These are phyloP conservation scores for Turritis glabra DNA, from an alignment of 345 rosid species.

Conservation along the genomic window DNA sequence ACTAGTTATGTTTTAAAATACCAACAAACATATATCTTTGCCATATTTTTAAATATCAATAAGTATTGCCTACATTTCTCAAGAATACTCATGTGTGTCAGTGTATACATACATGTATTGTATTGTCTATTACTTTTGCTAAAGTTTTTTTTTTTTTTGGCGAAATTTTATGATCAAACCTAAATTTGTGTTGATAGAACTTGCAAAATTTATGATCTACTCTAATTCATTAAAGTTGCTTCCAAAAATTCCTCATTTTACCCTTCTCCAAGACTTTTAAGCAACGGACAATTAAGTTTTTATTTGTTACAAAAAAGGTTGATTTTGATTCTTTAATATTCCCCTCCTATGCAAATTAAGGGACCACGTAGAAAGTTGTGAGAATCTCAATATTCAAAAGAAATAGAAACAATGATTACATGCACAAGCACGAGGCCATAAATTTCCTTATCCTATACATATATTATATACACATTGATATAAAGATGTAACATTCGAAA, in stretches of 20 bases:
- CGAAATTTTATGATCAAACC: not conserved
- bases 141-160: no score
- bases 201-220: not conserved
- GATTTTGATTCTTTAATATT: constrained; percentile 7
- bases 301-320: not conserved
- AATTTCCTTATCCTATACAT: constrained; percentile 29
- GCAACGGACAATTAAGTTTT: not conserved
- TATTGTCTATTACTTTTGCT: not conserved
- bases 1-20: not conserved
- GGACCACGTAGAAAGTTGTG: constrained; percentile 20
- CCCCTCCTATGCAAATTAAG: not conserved
- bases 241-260: not conserved
- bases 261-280: not conserved
- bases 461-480: constrained; percentile 18
- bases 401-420: constrained; percentile 38
- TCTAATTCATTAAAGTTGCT: not conserved
- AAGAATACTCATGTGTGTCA: not conserved
- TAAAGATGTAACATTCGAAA: constrained; percentile 22
- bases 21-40: not conserved
- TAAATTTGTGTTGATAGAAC: not conserved
- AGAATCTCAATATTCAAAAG: constrained; percentile 26
- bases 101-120: not conserved
- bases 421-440: constrained; percentile 41
- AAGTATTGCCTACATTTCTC: not conserved
- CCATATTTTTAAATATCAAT: not conserved